A percentile compares a stretch with the other conserved stretches of the same genome.
Conservation (phyloP, 2,329 filamentous ascomycete species). For the Microcyclosporella mali region DNA sequence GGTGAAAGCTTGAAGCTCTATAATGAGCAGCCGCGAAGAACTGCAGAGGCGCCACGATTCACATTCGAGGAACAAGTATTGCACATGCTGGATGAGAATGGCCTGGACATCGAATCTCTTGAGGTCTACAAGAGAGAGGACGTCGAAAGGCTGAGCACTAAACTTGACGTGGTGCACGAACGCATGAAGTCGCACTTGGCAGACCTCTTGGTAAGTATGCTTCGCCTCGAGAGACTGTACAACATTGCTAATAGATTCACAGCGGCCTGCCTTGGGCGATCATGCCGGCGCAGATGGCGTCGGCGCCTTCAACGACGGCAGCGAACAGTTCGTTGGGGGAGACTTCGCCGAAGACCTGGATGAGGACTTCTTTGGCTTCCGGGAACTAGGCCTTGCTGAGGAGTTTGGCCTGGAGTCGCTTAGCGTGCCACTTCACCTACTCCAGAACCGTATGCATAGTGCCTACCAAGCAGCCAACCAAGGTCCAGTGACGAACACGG, state of each 20-base stretch:
- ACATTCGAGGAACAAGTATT: conserved; percentile 79
- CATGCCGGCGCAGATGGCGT: conserved; percentile 75
- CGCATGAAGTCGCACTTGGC: conserved; percentile 88
- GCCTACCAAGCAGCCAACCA: conserved; percentile 73
- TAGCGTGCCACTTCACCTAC: conserved; percentile 85
- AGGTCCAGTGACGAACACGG: conserved; percentile 53
- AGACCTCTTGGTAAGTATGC: conserved; percentile 61
- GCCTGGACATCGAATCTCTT: conserved; percentile 71
- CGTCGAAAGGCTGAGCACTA: conserved; percentile 74
- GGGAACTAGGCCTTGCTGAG: conserved; percentile 82
- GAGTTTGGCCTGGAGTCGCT: conserved; percentile 85
- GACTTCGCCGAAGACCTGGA: conserved; percentile 97
- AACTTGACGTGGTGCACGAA: conserved; percentile 79
- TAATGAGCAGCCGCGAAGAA: conserved; percentile 67
- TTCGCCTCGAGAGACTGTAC: neutral
- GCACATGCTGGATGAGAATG: conserved; percentile 78
- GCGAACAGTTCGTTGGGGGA: conserved; percentile 91
- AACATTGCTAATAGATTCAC: conserved; percentile 21
- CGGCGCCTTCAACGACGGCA: conserved; percentile 89
- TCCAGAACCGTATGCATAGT: conserved; percentile 83
- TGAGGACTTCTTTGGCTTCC: conserved; percentile 98
- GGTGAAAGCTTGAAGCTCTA: conserved; percentile 74
- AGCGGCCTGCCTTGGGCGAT: conserved; percentile 72
- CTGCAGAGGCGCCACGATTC: conserved; percentile 52
- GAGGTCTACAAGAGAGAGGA: conserved; percentile 90